A percentile compares a stretch with the other conserved stretches of the same genome.
These are phyloP conservation scores for Chlamydomonas sp. DNA, from an alignment of 139 green algal species.

Conservation along the genomic window DNA sequence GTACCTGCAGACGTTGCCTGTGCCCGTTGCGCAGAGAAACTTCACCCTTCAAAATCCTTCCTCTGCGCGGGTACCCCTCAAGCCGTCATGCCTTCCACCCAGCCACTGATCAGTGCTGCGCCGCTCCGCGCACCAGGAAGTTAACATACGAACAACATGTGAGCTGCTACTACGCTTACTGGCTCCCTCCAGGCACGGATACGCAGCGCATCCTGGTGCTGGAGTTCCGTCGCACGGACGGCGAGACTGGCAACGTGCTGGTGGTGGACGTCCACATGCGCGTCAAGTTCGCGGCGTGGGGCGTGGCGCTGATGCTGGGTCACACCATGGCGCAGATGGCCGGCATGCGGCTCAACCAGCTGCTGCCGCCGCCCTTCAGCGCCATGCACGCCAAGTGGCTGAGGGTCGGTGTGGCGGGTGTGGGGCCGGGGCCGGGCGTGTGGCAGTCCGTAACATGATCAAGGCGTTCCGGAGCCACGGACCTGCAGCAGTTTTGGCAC, in stretches of 20 bases:
- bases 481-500: not conserved
- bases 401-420: not conserved
- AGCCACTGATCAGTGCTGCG: too few species aligned
- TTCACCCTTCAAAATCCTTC: too few species aligned
- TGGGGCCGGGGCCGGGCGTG: not conserved
- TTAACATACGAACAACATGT: too few species aligned
- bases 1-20: too few species aligned
- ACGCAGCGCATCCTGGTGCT: slow-evolving; percentile 21
- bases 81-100: too few species aligned
- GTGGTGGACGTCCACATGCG: slow-evolving; percentile 26
- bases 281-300: slow-evolving; percentile 35
- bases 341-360: not conserved
- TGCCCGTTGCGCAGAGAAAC: too few species aligned
- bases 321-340: slow-evolving; percentile 13
- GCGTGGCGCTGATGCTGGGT: slow-evolving; percentile 34
- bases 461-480: not conserved
- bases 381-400: not conserved
- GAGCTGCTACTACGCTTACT: too few species aligned
- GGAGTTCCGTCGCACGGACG: slow-evolving; percentile 1
- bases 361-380: not conserved
- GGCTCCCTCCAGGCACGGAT: slow-evolving; percentile 4
- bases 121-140: too few species aligned
- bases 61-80: too few species aligned
- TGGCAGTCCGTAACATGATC: not conserved
- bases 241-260: slow-evolving; percentile 3